phyloP scores from a whole-genome alignment of 202 grass and related monocot species.

The Carex arenaria region DNA sequence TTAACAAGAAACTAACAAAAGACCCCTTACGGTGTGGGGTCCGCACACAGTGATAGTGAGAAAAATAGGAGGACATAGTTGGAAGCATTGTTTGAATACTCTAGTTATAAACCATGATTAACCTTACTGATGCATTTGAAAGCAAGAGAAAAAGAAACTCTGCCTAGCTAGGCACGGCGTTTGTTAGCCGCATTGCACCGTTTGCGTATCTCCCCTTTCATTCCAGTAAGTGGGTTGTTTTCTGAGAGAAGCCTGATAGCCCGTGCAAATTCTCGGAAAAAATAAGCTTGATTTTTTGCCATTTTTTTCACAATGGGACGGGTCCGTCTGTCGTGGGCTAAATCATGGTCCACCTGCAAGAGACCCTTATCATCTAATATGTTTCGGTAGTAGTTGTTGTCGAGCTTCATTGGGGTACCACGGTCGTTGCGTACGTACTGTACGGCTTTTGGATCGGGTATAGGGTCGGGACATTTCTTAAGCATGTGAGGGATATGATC shows the following conservation, averaged over 20 bases:
- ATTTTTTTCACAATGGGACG: constrained; percentile 28
- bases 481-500: constrained; percentile 46
- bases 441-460: constrained; percentile 43
- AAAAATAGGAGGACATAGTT: no score
- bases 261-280: constrained; percentile 28
- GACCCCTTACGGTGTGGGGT: no score
- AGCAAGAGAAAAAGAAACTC: background rate
- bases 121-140: background rate
- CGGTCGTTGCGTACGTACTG: constrained; percentile 60
- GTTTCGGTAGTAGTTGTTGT: constrained; percentile 37
- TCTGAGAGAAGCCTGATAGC: constrained; percentile 29
- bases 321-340: constrained; percentile 23
- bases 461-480: constrained; percentile 30
- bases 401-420: constrained; percentile 25
- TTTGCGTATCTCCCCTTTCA: constrained; percentile 32
- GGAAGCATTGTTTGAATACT: no score
- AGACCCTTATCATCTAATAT: constrained; percentile 38
- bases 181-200: constrained; percentile 30
- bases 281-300: constrained; percentile 27
- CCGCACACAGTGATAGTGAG: no score
- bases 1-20: no score
- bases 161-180: background rate
- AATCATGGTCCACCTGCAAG: constrained; percentile 32
- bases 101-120: background rate
- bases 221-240: constrained; percentile 34